Base-by-base conservation (phyloP, 192 early-diverging fungal genomes). In the Lobulomyces angularis region DNA sequence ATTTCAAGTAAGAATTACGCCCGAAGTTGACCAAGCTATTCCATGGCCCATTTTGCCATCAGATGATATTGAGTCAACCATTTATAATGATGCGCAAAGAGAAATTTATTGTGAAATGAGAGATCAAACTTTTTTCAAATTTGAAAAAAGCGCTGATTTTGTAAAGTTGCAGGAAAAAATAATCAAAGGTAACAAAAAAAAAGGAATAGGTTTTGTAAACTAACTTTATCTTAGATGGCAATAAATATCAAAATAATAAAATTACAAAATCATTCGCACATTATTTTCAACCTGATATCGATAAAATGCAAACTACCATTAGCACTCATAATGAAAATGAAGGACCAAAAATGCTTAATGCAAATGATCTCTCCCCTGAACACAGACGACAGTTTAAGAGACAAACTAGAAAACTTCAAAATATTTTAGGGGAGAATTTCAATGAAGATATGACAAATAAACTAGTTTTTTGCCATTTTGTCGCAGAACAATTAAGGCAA, bases 71-170 rank as follows among this genome's bases (percentile, higher is more conserved):
- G 78, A 76, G 27, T 64, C 70, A 16, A 71, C 66, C 45, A 64
- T 88, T 36, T 91, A 81, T 61, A 86, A 91, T 59, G 81, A 80
- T 35, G 78, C 79, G 0, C 77, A 88, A 56, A 75, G 82, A 37
- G 71, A 82, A 31, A 68, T 82, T 2, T 84, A 83, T 32, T 76
- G 76, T 20, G 61, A 79, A 27, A 55, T 90, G 37, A 88, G 86
- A 40, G 72, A 72, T 17, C 81, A 82, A 41, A 70, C 79, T 12
- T 69, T 80, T 48, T 41, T 70, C n/a, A 59, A 82, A 14, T 90
- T 81, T 33, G 83, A 88, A 56, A 59, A 67, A 31, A 70, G 65
- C 29, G 19, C 48, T 8, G 57, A 59, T 24, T 75, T 59, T 56
- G 47, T 56, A 31, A 36, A 40, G 17, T 69, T 71, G 30, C 14